phyloP scores from a whole-genome alignment of 805 yeast genomes.

The Metschnikowia colocasiae region DNA sequence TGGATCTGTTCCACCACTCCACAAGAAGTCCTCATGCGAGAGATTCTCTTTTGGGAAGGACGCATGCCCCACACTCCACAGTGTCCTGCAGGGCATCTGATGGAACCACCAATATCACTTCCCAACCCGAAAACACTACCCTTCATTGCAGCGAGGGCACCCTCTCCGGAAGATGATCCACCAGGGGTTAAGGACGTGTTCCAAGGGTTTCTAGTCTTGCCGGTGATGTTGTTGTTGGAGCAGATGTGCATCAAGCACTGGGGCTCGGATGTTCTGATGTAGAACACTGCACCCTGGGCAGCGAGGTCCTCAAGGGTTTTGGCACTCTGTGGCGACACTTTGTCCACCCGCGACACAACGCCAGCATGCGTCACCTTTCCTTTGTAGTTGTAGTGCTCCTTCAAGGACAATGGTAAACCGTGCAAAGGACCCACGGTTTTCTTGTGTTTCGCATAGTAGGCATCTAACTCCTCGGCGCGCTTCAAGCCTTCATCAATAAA shows the following conservation, averaged over 20 bases:
- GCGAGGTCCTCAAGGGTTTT: slow-evolving; percentile 11
- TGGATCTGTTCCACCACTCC: slow-evolving; percentile 11
- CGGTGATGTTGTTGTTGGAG: slow-evolving; percentile 19
- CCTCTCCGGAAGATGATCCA: slow-evolving; percentile 20
- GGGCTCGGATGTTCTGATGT: slow-evolving; percentile 19
- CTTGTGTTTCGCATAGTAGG: slow-evolving; percentile 9
- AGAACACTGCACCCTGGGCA: slow-evolving; percentile 19
- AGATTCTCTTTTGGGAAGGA: slow-evolving; percentile 15
- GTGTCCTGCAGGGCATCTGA: slow-evolving; percentile 19
- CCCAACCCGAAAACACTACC: slow-evolving; percentile 20
- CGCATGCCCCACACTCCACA: slow-evolving; percentile 21
- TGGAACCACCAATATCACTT: slow-evolving; percentile 20
- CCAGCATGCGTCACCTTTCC: slow-evolving; percentile 16
- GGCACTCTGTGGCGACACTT: slow-evolving; percentile 10
- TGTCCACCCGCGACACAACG: slow-evolving; percentile 16
- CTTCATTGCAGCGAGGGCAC: slow-evolving; percentile 19
- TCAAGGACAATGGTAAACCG: slow-evolving; percentile 19
- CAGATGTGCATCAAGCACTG: slow-evolving; percentile 19
- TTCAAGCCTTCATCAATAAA: slow-evolving; percentile 19
- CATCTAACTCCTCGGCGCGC: slow-evolving; percentile 18
- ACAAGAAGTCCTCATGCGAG: slow-evolving; percentile 10
- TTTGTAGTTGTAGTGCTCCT: slow-evolving; percentile 17
- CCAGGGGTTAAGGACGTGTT: slow-evolving; percentile 18
- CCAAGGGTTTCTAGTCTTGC: slow-evolving; percentile 18
- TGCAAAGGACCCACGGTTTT: slow-evolving; percentile 18